A percentile compares a stretch with the other conserved stretches of the same genome.
phyloP scores from a whole-genome alignment of 192 early-diverging fungal genomes.

The Backusella sp. region DNA sequence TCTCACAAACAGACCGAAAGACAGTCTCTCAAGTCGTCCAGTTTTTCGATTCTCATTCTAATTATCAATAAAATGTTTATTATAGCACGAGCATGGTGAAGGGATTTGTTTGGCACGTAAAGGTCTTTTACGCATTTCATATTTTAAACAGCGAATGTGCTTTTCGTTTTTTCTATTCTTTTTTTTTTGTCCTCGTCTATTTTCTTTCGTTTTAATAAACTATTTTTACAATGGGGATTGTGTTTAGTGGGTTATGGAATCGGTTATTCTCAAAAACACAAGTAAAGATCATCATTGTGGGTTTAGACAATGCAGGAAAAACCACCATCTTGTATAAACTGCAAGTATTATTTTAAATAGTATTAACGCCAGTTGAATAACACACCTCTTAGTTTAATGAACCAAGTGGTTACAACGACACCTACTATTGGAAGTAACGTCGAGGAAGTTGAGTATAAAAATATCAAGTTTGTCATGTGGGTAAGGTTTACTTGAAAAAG shows the following conservation, averaged over 20 bases:
- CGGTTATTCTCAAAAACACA: slow-evolving; percentile 58
- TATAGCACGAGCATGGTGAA: too few species aligned
- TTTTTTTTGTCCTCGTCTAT: background rate
- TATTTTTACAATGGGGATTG: slow-evolving; percentile 48
- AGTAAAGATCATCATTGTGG: slow-evolving; percentile 71
- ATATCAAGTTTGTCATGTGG: slow-evolving; percentile 72
- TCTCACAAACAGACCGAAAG: background rate
- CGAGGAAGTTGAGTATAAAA: slow-evolving; percentile 67
- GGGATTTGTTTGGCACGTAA: background rate
- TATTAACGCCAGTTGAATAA: background rate
- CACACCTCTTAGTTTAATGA: slow-evolving; percentile 41
- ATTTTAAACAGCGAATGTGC: background rate
- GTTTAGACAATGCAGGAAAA: slow-evolving; percentile 59
- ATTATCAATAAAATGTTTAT: background rate
- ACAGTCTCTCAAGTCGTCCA: background rate
- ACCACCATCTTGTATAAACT: slow-evolving; percentile 65
- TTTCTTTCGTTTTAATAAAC: background rate
- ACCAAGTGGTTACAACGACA: slow-evolving; percentile 63
- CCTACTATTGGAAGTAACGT: slow-evolving; percentile 74
- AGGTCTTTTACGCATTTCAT: background rate
- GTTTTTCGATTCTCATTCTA: background rate
- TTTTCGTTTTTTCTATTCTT: background rate
- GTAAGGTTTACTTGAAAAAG: slow-evolving; percentile 40
- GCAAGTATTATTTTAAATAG: slow-evolving; percentile 29
- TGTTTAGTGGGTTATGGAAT: slow-evolving; percentile 59